Conservation (phyloP, 345 rosid genomes). For the Trapa bicornis region DNA sequence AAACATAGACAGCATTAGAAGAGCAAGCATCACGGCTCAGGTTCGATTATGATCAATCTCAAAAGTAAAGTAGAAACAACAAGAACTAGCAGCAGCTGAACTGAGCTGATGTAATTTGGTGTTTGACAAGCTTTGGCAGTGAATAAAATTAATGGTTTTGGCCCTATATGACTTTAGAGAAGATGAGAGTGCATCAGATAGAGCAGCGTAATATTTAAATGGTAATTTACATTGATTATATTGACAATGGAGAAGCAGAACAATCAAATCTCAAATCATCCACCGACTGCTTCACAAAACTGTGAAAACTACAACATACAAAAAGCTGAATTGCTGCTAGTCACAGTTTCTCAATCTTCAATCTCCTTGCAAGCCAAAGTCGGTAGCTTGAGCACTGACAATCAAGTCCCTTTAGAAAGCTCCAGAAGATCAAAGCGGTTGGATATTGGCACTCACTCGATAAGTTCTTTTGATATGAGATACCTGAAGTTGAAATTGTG, state of each 20-base stretch:
- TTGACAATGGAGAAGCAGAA: neutral
- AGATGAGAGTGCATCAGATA: too few species aligned
- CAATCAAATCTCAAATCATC: neutral
- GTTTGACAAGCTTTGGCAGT: too few species aligned
- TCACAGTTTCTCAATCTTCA: neutral
- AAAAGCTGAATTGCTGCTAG: neutral
- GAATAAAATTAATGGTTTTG: too few species aligned
- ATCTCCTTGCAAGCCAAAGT: neutral
- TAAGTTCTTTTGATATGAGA: conserved; percentile 68
- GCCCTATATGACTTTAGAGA: too few species aligned
- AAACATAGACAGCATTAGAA: too few species aligned
- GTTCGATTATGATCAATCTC: too few species aligned
- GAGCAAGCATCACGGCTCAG: too few species aligned
- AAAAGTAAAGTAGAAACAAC: too few species aligned
- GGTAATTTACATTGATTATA: neutral
- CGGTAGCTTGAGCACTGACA: neutral
- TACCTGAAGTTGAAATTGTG: conserved; percentile 78
- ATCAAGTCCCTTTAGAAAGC: neutral
- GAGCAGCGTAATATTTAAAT: neutral
- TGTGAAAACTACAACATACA: conserved; percentile 2
- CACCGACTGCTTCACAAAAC: neutral
- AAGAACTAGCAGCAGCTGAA: too few species aligned
- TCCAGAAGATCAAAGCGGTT: neutral
- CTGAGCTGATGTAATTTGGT: too few species aligned
- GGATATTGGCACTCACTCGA: neutral